Conservation (phyloP, 148 eudicot species). For the Chenopodium formosanum region DNA sequence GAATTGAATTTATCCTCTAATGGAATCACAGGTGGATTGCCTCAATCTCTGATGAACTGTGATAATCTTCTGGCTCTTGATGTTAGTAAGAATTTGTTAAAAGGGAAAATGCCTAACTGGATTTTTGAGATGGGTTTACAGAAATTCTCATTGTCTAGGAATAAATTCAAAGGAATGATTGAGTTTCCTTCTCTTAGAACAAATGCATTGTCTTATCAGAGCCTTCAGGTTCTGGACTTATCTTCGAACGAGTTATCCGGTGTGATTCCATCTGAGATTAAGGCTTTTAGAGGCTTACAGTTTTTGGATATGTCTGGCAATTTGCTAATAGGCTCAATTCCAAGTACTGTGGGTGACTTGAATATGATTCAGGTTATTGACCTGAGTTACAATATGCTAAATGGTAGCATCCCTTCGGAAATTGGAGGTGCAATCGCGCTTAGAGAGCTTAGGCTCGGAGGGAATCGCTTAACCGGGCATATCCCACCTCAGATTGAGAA, state of each 20-base stretch:
- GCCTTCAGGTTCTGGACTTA: constrained; percentile 58
- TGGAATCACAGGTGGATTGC: constrained; percentile 59
- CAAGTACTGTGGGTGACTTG: constrained; percentile 55
- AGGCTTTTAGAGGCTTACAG: constrained; percentile 49
- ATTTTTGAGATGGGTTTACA: constrained; percentile 52
- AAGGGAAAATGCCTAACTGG: constrained; percentile 69
- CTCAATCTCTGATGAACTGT: constrained; percentile 60
- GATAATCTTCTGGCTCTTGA: constrained; percentile 51
- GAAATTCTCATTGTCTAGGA: constrained; percentile 49
- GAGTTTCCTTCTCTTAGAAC: constrained; percentile 33
- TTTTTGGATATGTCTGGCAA: constrained; percentile 63
- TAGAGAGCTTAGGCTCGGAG: constrained; percentile 51
- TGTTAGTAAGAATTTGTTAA: constrained; percentile 55
- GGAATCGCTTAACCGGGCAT: constrained; percentile 49
- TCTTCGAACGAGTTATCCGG: constrained; percentile 65
- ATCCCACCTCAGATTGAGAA: constrained; percentile 64
- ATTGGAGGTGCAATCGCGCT: constrained; percentile 54
- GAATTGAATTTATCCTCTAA: constrained; percentile 61
- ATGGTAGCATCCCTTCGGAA: constrained; percentile 63
- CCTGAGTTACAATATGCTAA: constrained; percentile 61
- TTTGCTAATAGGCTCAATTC: constrained; percentile 51
- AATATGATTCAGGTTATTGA: constrained; percentile 49
- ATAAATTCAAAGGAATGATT: constrained; percentile 53
- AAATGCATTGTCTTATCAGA: constrained; percentile 37
- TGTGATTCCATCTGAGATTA: constrained; percentile 45